Percentiles rank a stretch among this genome's conserved stretches.
Evolutionary conservation across 2,329 filamentous ascomycete species (phyloP).

Genomic region (Ascochyta lentis): DNA sequence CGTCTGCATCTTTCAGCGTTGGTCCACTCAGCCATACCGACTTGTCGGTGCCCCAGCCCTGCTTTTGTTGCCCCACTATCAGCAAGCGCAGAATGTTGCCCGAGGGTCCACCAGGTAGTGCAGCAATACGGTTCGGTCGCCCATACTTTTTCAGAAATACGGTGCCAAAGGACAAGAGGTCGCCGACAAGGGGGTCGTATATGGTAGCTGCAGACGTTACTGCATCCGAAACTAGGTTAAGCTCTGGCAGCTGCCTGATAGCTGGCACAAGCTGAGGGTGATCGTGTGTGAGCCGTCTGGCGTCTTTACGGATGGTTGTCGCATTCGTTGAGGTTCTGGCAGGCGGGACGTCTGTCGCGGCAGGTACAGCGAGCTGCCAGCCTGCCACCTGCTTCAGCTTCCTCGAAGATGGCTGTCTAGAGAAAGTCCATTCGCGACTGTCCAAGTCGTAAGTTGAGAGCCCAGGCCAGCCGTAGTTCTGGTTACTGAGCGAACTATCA

Average conservation of each 20-base stretch:
- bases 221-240: slow-evolving; percentile 35
- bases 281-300: slow-evolving; percentile 24
- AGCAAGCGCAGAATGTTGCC: slow-evolving; percentile 66
- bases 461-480: slow-evolving; percentile 63
- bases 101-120: slow-evolving; percentile 58
- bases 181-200: slow-evolving; percentile 51
- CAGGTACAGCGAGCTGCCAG: slow-evolving; percentile 29
- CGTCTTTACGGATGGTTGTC: slow-evolving; percentile 21
- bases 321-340: slow-evolving; percentile 2
- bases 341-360: slow-evolving; percentile 18
- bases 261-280: slow-evolving; percentile 36
- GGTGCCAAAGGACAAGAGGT: slow-evolving; percentile 65
- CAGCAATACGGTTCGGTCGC: slow-evolving; percentile 36
- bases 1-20: slow-evolving; percentile 53
- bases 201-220: slow-evolving; percentile 36
- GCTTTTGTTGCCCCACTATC: slow-evolving; percentile 58
- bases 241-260: slow-evolving; percentile 28
- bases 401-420: slow-evolving; percentile 44
- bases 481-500: slow-evolving; percentile 58
- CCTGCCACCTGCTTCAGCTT: slow-evolving; percentile 34
- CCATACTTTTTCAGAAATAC: slow-evolving; percentile 54
- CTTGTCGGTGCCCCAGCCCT: slow-evolving; percentile 61
- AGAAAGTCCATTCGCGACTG: slow-evolving; percentile 58
- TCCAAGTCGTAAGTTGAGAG: slow-evolving; percentile 57
- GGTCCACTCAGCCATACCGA: slow-evolving; percentile 58